Conservation (phyloP, 1,139 yeast species). For the Nakaseomyces sp. region DNA sequence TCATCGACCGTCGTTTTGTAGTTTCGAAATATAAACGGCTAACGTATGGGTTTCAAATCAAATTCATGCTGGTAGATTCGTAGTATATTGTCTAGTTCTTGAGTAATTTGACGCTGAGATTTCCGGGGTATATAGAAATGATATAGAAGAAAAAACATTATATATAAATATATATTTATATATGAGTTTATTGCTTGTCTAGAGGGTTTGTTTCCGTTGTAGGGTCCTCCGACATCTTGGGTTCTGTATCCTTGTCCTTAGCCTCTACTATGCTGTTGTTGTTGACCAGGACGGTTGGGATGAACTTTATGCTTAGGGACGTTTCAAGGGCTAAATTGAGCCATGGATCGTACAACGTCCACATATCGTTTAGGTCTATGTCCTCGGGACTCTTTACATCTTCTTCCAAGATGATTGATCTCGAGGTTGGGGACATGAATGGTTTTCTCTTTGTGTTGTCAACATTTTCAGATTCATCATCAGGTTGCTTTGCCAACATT, state of each 20-base stretch:
- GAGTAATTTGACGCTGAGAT: too few relatives aligned
- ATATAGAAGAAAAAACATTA: too few relatives aligned
- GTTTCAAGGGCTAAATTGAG: slow-evolving; percentile 30
- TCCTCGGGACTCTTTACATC: slow-evolving; percentile 18
- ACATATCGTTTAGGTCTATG: slow-evolving; percentile 25
- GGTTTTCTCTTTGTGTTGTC: neutral
- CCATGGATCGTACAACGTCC: slow-evolving; percentile 32
- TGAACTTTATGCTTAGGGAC: slow-evolving; percentile 30
- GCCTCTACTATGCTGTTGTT: neutral
- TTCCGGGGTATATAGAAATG: too few relatives aligned
- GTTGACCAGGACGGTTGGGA: slow-evolving; percentile 23
- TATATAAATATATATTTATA: too few relatives aligned
- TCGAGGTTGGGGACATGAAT: neutral
- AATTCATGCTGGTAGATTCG: too few relatives aligned
- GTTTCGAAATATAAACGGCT: too few relatives aligned
- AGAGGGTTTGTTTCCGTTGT: neutral
- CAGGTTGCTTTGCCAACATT: neutral
- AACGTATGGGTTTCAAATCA: too few relatives aligned
- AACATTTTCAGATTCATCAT: neutral
- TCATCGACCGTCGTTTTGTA: too few relatives aligned
- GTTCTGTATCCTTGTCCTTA: neutral
- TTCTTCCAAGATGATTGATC: slow-evolving; percentile 13
- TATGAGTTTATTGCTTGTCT: neutral
- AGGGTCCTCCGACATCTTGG: neutral
- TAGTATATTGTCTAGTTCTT: too few relatives aligned